Evolutionary conservation across 192 early-diverging fungal species (phyloP), one percentile per base, ranked within the genome.

Genomic region (Phycomyces nitens): DNA sequence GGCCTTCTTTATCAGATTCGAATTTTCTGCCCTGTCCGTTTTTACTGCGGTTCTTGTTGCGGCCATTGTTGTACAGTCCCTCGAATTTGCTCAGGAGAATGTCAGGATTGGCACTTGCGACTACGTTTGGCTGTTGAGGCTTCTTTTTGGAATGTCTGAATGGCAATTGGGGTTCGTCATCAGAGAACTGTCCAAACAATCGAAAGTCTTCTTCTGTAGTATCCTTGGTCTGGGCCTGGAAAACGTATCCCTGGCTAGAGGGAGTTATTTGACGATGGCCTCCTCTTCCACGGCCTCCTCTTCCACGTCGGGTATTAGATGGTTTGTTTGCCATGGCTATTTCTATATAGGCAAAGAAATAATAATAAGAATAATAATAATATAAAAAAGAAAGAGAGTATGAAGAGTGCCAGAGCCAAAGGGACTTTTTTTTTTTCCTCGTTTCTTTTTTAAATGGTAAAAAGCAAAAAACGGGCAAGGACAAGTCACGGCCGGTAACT

Each of bases 111-210:
- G 53, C n/a, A 24, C 27, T 41, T 21, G 18, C 42, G 39, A 6
- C 26, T 20, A 20, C 53, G 26, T 16, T 43, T 42, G 51, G 11
- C n/a, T 42, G 14, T 42, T 26, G 39, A 7, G 24, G 34, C 29
- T 29, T 40, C 29, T 29, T 40, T 62, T 10, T 34, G 29, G 29
- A 29, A 18, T 6, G 16, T 51, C 52, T 49, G 20, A 20, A 10
- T n/a, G 29, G 47, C 29, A 26, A 34, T 23, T 64, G 40, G 12
- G 51, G 44, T 39, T 59, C 58, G 38, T 68, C 66, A 52, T 53
- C 60, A 21, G 40, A 22, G 18, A 68, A 68, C 10, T 68, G 58
- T 9, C 66, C 66, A 43, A 55, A 68, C 5, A 68, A 39, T 60
- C 21, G 53, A 44, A 68, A 68, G 43, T 68, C 66, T 16, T 58